These are phyloP conservation scores for Daldinia childiae DNA, from an alignment of 495 filamentous ascomycete species.

Conservation along the genomic window DNA sequence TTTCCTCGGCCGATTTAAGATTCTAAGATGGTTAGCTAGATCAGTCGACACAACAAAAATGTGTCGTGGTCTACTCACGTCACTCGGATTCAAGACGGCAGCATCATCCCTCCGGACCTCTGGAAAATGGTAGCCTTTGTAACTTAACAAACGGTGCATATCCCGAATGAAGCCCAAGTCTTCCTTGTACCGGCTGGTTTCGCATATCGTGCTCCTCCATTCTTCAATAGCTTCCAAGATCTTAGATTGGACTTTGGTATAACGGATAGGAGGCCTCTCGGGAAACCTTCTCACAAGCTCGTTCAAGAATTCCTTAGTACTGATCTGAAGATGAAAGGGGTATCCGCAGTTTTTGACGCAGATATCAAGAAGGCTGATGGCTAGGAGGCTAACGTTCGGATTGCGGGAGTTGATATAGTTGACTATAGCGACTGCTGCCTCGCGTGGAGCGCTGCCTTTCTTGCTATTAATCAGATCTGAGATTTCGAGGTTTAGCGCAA, in stretches of 20 bases:
- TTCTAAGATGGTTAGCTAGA: slow-evolving; percentile 64
- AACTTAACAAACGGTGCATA: slow-evolving; percentile 95
- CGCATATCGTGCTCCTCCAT: slow-evolving; percentile 97
- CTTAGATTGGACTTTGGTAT: slow-evolving; percentile 86
- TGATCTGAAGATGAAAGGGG: slow-evolving; percentile 97
- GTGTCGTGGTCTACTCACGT: slow-evolving; percentile 67
- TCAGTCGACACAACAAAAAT: slow-evolving; percentile 2
- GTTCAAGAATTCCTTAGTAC: slow-evolving; percentile 98
- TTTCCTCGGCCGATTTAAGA: slow-evolving; percentile 95
- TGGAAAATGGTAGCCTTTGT: slow-evolving; percentile 96
- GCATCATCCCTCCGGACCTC: slow-evolving; percentile 93
- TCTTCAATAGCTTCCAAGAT: slow-evolving; percentile 98
- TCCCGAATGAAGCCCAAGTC: slow-evolving; percentile 96
- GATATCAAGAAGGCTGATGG: slow-evolving; percentile 92
- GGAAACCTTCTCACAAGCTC: slow-evolving; percentile 97
- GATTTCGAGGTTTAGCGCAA: slow-evolving; percentile 96
- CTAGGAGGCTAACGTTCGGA: slow-evolving; percentile 90
- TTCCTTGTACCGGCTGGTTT: slow-evolving; percentile 96
- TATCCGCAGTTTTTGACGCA: slow-evolving; percentile 99
- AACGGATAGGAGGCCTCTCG: slow-evolving; percentile 86
- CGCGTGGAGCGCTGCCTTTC: slow-evolving; percentile 95
- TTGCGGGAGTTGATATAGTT: slow-evolving; percentile 96
- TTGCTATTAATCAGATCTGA: slow-evolving; percentile 96
- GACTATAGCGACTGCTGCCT: slow-evolving; percentile 94
- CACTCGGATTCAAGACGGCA: slow-evolving; percentile 95